Evolutionary conservation across 192 early-diverging fungal species (phyloP), one percentile per base, ranked within the genome.

Genomic region (Linnemannia elongata): DNA sequence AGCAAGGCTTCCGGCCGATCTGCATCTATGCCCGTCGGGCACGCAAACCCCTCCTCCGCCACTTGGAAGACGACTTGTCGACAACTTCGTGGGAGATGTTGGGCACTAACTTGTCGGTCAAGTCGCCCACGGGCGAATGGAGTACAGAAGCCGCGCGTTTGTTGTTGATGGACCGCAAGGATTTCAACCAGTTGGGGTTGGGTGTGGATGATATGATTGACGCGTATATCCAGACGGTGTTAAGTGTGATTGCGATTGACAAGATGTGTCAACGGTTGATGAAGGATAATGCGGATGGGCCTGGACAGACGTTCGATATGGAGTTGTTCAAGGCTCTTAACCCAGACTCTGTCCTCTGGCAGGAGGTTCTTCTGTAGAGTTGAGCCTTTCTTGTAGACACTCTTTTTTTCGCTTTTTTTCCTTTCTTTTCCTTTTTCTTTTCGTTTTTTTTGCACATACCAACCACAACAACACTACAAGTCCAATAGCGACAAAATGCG

Each of bases 131-230:
- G 36, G 95, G 94, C 55, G 91, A 93, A 52, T 97, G 95, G 96
- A 93, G 93, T 17, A 96, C 96, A n/a, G 96, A 97, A 74, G 91
- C 96, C 27, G 94, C 95, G 81, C 90, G 96, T 22, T 81, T 97
- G 57, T 80, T 97, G 69, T 88, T 97, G n/a, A 96, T 97, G 96
- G 96, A 97, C 84, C 93, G 96, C 79, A 97, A 97, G 82, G 96
- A 97, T 79, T 97, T 97, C 69, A 97, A 97, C 85, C 93, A 95
- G 86, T 90, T 97, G 49, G 96, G 96, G 20, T 82, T 97, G 52
- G 96, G 96, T 13, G 92, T 97, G 69, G 96, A 97, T 78, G 96
- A 97, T 77, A 86, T 97, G 78, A 97, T 97, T 75, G 96, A 97
- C 76, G 96, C 95, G 4, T 97, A 97, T 79, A 96, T 97, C 83